Evolutionary conservation across 2,329 filamentous ascomycete genomes (phyloP).

Genomic region (Diaporthe ilicicola): DNA sequence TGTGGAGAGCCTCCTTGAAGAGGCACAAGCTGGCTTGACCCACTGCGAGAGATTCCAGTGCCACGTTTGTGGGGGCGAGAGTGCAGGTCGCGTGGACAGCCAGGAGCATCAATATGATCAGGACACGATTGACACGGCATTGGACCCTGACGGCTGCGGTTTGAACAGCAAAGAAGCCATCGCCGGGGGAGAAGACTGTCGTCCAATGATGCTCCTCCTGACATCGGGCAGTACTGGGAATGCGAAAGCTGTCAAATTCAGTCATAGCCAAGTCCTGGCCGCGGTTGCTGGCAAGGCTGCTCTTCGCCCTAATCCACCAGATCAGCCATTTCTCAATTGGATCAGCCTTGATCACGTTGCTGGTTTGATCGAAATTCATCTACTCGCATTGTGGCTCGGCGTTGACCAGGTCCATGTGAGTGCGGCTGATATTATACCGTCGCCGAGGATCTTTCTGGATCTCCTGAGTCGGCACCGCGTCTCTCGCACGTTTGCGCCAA

Average conservation of each 20-base stretch:
- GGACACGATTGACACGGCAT: too few relatives aligned
- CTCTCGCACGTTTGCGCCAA: conserved; percentile 53
- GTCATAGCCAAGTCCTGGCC: conserved; percentile 51
- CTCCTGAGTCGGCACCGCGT: conserved; percentile 51
- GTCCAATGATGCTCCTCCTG: conserved; percentile 54
- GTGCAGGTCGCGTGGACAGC: too few relatives aligned
- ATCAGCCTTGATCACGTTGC: conserved; percentile 63
- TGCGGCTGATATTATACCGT: conserved; percentile 49
- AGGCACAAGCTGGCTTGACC: too few relatives aligned
- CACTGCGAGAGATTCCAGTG: background rate
- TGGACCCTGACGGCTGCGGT: too few relatives aligned
- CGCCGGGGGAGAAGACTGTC: background rate
- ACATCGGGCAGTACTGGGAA: conserved; percentile 62
- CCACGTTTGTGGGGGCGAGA: too few relatives aligned
- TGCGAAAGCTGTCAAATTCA: conserved; percentile 57
- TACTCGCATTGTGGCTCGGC: conserved; percentile 53
- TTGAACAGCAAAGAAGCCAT: background rate
- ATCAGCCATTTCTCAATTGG: conserved; percentile 55
- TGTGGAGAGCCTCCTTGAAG: too few relatives aligned
- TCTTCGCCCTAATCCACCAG: conserved; percentile 36
- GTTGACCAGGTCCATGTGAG: conserved; percentile 55
- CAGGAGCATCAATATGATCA: too few relatives aligned
- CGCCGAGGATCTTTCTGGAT: conserved; percentile 49
- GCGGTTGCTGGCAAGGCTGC: conserved; percentile 50
- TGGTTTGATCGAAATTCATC: conserved; percentile 59